Base-by-base conservation (phyloP, 495 filamentous ascomycete species). In the Astrothelium subdiscretum region DNA sequence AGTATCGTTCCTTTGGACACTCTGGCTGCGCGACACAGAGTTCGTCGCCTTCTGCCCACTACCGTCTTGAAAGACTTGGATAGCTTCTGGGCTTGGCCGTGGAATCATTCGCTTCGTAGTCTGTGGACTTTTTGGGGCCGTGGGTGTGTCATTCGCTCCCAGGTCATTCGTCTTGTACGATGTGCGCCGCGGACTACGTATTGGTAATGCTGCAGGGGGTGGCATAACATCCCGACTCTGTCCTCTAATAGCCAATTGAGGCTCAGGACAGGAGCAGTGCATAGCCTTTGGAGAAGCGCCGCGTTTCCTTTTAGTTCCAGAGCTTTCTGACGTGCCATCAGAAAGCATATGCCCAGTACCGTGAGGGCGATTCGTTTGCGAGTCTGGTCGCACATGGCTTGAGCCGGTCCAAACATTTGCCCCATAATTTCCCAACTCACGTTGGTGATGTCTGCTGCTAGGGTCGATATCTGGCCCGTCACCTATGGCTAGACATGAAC, bases 211-310 rank as follows among this genome's bases (percentile, higher is more conserved):
- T 10, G n/a, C 2, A 8, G 71, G 72, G 24, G 71, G 72, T 22
- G 72, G 72, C 71, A 73, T 74, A 2, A 71, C 32, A 18, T 72
- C 69, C 29, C 66, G 60, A 52, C 69, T 71, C n/a, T 27, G 32
- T 10, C 43, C 60, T 11, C 57, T 42, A 32, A 31, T 38, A 29
- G 11, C 51, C 22, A 48, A 13, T 13, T 26, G 48, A 20, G 57
- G 8, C 24, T 61, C 59, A 18, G 59, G 60, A 13, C 57, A 43
- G 4, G 22, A 29, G 13, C 13, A 2, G 20, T 44, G 59, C 12
- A 8, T 24, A 22, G 40, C 60, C 15, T 69, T 62, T 12, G 54
- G n/a, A 22, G 10, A 43, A n/a, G 67, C 57, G 12, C 8, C 38
- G 11, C 35, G 52, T 38, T 69, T 67, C 13, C 67, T 63, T 57